Conservation (phyloP, 2,329 filamentous ascomycete species). For the Alternaria gansuensis region DNA sequence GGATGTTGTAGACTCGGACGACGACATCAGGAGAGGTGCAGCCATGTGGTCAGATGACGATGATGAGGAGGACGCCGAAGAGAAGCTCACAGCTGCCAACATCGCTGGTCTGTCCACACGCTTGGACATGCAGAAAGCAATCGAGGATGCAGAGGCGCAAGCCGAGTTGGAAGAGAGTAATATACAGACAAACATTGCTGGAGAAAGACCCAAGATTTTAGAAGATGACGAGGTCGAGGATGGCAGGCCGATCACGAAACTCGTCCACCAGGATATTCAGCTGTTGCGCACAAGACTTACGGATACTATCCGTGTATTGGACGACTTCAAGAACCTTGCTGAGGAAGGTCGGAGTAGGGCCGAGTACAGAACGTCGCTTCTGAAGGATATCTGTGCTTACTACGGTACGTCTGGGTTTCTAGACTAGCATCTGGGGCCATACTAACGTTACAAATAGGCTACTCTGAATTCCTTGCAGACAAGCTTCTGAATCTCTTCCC, state of each 20-base stretch:
- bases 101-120: conserved; percentile 90
- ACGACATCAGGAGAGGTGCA: conserved; percentile 50
- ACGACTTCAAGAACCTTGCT: conserved; percentile 83
- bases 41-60: conserved; percentile 97
- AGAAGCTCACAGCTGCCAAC: conserved; percentile 92
- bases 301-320: conserved; percentile 89
- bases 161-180: conserved; percentile 86
- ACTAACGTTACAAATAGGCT: conserved; percentile 58
- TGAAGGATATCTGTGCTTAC: conserved; percentile 94
- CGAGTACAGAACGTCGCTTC: conserved; percentile 85
- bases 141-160: conserved; percentile 82
- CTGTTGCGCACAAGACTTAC: conserved; percentile 88
- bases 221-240: conserved; percentile 67
- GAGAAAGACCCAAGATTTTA: conserved; percentile 69
- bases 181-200: conserved; percentile 91
- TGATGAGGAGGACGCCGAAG: conserved; percentile 88
- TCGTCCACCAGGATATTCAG: conserved; percentile 85
- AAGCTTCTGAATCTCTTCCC: conserved; percentile 95
- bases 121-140: conserved; percentile 77
- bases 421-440: background rate
- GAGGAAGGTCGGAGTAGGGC: conserved; percentile 82
- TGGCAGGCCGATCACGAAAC: conserved; percentile 64
- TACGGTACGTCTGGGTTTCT: conserved; percentile 63
- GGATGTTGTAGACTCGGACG: conserved; percentile 71
- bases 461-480: conserved; percentile 92